Evolutionary conservation across 805 yeast species (phyloP).

Genomic region (Helenozyma rhizophorensis): DNA sequence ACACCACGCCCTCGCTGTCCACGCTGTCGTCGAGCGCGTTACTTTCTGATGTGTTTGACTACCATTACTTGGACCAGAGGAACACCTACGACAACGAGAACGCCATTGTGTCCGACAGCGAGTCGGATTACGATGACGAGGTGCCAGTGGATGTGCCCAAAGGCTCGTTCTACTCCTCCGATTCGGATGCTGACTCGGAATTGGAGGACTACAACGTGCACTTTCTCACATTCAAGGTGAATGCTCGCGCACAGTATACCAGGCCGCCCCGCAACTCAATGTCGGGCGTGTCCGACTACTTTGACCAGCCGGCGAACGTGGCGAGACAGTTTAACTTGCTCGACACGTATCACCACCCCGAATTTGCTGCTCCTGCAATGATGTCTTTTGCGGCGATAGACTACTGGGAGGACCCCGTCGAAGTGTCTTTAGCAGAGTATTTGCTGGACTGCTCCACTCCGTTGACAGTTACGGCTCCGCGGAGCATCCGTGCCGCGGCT

Average conservation of each 20-base stretch:
- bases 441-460: slow-evolving; percentile 5
- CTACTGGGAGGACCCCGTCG: slow-evolving; percentile 4
- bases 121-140: slow-evolving; percentile 12
- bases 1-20: slow-evolving; percentile 4
- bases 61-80: slow-evolving; percentile 7
- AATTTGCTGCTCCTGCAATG: slow-evolving; percentile 4
- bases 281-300: slow-evolving; percentile 8
- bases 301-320: slow-evolving; percentile 4
- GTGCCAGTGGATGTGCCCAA: background rate
- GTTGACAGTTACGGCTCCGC: background rate
- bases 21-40: slow-evolving; percentile 11
- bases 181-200: slow-evolving; percentile 11
- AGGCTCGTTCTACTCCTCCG: background rate
- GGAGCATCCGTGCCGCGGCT: no score
- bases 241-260: slow-evolving; percentile 12
- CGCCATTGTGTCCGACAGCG: slow-evolving; percentile 14
- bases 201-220: slow-evolving; percentile 15
- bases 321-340: background rate
- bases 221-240: slow-evolving; percentile 14
- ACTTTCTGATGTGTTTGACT: slow-evolving; percentile 15
- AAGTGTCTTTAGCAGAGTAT: slow-evolving; percentile 3
- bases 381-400: slow-evolving; percentile 1
- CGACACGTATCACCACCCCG: slow-evolving; percentile 7
- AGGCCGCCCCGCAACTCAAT: slow-evolving; percentile 7
- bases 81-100: slow-evolving; percentile 6